These are phyloP conservation scores for Colletotrichum sp. DNA, from an alignment of 2,329 filamentous ascomycete genomes.

Conservation along the genomic window DNA sequence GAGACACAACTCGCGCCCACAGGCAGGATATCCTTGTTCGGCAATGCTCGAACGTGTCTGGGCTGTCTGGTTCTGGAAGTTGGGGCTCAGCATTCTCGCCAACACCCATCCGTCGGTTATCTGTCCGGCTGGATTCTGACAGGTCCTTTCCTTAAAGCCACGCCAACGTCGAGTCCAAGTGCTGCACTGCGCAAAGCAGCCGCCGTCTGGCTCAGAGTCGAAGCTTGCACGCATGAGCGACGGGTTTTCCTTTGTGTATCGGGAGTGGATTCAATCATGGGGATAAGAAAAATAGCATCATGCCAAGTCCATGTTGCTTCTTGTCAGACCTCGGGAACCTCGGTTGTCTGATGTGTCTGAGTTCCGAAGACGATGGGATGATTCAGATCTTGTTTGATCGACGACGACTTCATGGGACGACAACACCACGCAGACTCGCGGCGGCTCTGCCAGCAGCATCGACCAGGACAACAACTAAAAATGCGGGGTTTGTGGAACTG, in stretches of 20 bases:
- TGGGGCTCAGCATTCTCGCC: not conserved
- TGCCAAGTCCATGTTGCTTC: not conserved
- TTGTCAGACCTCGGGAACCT: not conserved
- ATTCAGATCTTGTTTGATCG: slow-evolving; percentile 21
- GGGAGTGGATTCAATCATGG: not conserved
- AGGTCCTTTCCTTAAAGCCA: not conserved
- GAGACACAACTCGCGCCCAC: not conserved
- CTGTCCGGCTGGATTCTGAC: not conserved
- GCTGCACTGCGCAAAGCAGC: not conserved
- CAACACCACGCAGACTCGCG: not conserved
- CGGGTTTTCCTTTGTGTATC: not conserved
- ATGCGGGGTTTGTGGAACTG: slow-evolving; percentile 11
- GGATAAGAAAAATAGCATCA: not conserved
- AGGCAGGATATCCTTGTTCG: slow-evolving; percentile 5
- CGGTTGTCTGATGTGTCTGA: slow-evolving; percentile 18
- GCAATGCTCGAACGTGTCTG: not conserved
- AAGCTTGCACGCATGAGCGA: not conserved
- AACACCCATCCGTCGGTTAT: not conserved
- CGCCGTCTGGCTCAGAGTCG: not conserved
- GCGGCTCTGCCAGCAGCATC: not conserved
- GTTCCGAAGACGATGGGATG: slow-evolving; percentile 17
- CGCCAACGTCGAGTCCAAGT: not conserved
- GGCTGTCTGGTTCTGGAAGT: not conserved
- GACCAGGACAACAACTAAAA: not conserved
- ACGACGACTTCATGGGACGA: not conserved